Evolutionary conservation across 2,329 filamentous ascomycete species (phyloP), one percentile per base, ranked within the genome.

Genomic region (Aspergillus niger): DNA sequence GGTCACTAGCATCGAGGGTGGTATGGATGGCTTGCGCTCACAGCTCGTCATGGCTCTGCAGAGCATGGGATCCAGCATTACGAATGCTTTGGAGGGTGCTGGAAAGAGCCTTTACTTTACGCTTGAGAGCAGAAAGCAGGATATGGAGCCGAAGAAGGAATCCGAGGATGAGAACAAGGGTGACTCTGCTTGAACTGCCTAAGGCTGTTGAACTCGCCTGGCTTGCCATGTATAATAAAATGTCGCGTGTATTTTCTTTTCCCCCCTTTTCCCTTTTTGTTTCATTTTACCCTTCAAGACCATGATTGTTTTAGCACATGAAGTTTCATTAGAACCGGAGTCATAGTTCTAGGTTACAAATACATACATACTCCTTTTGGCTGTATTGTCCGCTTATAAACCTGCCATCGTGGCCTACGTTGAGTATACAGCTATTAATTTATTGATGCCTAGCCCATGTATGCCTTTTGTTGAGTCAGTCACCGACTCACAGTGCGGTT

Each of bases 51-150:
- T 81, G 64, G 85, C 96, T 79, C 82, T 99, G 74, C 90, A 95
- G 78, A 87, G 87, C 63, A 86, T 91, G 63, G 92, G 93, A 43
- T 85, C 91, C 58, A 87, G 89, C 60, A 77, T 99, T 58, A 91
- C 92, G 24, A 87, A 80, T 65, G 85, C 88, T n/a, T 80, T 99
- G 69, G 92, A 97, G 75, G 88, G 90, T 57, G 87, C 91, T 52
- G 84, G 89, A 62, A 91, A 89, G 82, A 93, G 86, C 73, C 74
- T 99, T 68, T 98, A 94, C 83, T 83, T 97, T 63, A 91, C 94
- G 11, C 81, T 99, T 70, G 94, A 98, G 82, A 87, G 91, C 52
- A 83, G 94, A 74, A 87, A 88, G 77, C 86, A 82, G 52, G 89
- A 94, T 79, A 77, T 99, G 75, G 92, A 97, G 72, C 90, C 93